A percentile compares a stretch with the other conserved stretches of the same genome.
Conservation (phyloP, 257 asterid species). For the Plectranthus barbatus region DNA sequence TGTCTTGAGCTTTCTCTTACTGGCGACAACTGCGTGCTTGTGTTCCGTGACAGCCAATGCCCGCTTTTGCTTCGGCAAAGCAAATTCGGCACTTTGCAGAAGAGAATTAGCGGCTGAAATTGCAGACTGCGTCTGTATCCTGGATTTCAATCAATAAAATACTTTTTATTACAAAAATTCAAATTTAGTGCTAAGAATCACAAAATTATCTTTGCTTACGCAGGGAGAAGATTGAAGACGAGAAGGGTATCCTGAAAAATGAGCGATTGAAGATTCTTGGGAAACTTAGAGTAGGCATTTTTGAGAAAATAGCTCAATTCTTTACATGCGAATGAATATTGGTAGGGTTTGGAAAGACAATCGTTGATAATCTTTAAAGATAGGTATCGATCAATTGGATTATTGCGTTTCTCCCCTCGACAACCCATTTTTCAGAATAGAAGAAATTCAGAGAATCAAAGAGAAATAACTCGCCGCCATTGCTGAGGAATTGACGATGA, state of each 20-base stretch:
- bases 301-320: slow-evolving; percentile 55
- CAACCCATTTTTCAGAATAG: slow-evolving; percentile 16
- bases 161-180: neutral
- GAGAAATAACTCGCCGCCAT: neutral
- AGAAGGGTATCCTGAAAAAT: slow-evolving; percentile 57
- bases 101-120: slow-evolving; percentile 57
- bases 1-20: slow-evolving; percentile 53
- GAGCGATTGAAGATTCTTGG: slow-evolving; percentile 57
- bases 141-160: slow-evolving; percentile 10
- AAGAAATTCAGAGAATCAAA: neutral
- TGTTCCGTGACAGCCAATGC: slow-evolving; percentile 47
- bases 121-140: slow-evolving; percentile 55
- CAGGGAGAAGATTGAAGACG: slow-evolving; percentile 72
- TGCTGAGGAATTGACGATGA: neutral
- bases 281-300: slow-evolving; percentile 39
- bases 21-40: slow-evolving; percentile 65
- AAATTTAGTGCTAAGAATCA: neutral
- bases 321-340: slow-evolving; percentile 47
- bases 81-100: slow-evolving; percentile 62
- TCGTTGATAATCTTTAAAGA: slow-evolving; percentile 40
- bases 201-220: slow-evolving; percentile 24
- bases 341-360: slow-evolving; percentile 34
- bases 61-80: slow-evolving; percentile 72
- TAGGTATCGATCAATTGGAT: slow-evolving; percentile 39
- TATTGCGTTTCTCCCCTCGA: neutral